These are phyloP conservation scores for Cardamine resedifolia DNA, from an alignment of 345 rosid genomes.

Conservation along the genomic window DNA sequence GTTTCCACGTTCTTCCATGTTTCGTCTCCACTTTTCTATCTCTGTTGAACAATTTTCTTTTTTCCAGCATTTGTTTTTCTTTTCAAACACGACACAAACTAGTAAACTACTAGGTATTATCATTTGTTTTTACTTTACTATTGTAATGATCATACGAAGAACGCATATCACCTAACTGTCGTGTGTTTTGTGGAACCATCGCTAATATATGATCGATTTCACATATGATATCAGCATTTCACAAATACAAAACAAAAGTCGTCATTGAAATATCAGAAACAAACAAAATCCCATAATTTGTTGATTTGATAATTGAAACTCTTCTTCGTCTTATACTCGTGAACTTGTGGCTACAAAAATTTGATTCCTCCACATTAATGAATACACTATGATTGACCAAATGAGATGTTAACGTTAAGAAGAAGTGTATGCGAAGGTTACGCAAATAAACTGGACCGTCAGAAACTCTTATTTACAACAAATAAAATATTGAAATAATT, in stretches of 20 bases:
- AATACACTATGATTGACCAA: slow-evolving; percentile 20
- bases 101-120: no score
- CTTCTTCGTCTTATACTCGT: slow-evolving; percentile 6
- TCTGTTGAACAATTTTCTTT: no score
- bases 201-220: not conserved
- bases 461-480: not conserved
- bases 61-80: no score
- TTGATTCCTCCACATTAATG: not conserved
- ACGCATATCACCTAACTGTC: not conserved
- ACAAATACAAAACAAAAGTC: slow-evolving; percentile 12
- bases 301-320: slow-evolving; percentile 27
- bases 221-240: not conserved
- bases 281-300: slow-evolving; percentile 10
- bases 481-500: not conserved
- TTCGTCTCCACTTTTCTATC: no score
- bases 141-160: no score
- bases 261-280: not conserved
- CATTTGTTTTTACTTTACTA: no score
- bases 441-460: slow-evolving; percentile 36
- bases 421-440: slow-evolving; percentile 23
- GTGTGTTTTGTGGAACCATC: not conserved
- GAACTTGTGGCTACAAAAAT: slow-evolving; percentile 32
- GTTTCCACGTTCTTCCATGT: no score
- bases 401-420: slow-evolving; percentile 30
- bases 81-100: no score